Percentiles rank a stretch among this genome's conserved stretches.
phyloP scores from a whole-genome alignment of 305 asterid species.

The Solanum aculeatissimum region DNA sequence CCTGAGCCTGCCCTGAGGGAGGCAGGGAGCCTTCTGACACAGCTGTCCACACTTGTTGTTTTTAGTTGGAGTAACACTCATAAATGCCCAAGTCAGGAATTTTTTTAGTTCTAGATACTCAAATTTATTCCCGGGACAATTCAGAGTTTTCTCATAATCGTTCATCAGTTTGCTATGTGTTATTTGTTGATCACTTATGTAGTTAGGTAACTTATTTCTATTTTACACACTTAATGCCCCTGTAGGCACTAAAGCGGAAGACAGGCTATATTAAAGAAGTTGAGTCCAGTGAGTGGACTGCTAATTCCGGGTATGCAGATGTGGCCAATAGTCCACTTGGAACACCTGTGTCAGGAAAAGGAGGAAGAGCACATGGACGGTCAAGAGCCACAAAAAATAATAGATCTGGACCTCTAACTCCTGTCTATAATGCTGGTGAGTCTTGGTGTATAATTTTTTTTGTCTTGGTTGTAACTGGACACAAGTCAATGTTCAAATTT shows the following conservation, averaged over 20 bases:
- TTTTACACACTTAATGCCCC: not conserved
- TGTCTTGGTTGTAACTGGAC: not conserved
- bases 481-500: not conserved
- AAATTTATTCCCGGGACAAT: not conserved
- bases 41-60: not conserved
- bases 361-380: conserved; percentile 47
- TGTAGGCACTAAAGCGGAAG: conserved; percentile 71
- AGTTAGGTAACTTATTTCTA: not conserved
- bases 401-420: conserved; percentile 51
- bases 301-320: conserved; percentile 40
- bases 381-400: conserved; percentile 53
- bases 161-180: not conserved
- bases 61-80: not conserved
- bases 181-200: not conserved
- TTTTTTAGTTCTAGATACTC: not conserved
- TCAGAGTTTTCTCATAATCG: not conserved
- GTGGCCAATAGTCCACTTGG: conserved; percentile 40
- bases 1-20: not conserved
- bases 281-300: conserved; percentile 35
- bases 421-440: conserved; percentile 56
- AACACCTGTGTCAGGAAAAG: conserved; percentile 74
- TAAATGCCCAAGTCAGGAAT: not conserved
- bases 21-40: not conserved
- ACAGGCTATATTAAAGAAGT: conserved; percentile 26
- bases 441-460: not conserved